These are phyloP conservation scores for Ailanthus altissimus DNA, from an alignment of 345 rosid species.

Conservation along the genomic window DNA sequence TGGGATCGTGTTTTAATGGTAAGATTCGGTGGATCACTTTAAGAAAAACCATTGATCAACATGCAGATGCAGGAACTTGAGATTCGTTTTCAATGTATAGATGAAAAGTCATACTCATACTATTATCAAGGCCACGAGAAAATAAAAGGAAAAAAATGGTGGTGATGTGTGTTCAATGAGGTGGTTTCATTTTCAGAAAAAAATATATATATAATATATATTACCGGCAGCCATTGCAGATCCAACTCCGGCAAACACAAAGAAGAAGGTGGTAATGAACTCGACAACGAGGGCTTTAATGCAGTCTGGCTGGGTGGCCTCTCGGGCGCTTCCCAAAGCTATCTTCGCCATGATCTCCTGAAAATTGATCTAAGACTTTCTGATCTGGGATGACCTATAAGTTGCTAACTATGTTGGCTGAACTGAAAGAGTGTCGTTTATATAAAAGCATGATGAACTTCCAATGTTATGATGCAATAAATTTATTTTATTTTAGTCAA, in stretches of 20 bases:
- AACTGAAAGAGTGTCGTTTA: neutral
- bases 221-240: slow-evolving; percentile 79
- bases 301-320: slow-evolving; percentile 66
- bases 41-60: too few species aligned
- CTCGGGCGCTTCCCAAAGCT: slow-evolving; percentile 56
- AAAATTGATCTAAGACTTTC: neutral
- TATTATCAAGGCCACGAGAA: too few species aligned
- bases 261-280: slow-evolving; percentile 82
- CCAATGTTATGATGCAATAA: too few species aligned
- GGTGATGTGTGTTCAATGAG: too few species aligned
- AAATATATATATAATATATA: too few species aligned
- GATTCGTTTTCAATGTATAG: too few species aligned
- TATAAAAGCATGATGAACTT: neutral
- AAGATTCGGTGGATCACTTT: too few species aligned
- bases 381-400: neutral
- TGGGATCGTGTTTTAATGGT: too few species aligned
- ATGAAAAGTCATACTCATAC: too few species aligned
- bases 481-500: too few species aligned
- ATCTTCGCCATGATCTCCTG: slow-evolving; percentile 57
- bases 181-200: too few species aligned
- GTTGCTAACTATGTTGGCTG: neutral
- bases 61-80: too few species aligned
- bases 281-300: slow-evolving; percentile 79
- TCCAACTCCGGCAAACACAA: slow-evolving; percentile 84
- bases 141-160: neutral